Evolutionary conservation across 2,329 filamentous ascomycete species (phyloP), one percentile per base, ranked within the genome.

Genomic region (Colletotrichum eleusines): DNA sequence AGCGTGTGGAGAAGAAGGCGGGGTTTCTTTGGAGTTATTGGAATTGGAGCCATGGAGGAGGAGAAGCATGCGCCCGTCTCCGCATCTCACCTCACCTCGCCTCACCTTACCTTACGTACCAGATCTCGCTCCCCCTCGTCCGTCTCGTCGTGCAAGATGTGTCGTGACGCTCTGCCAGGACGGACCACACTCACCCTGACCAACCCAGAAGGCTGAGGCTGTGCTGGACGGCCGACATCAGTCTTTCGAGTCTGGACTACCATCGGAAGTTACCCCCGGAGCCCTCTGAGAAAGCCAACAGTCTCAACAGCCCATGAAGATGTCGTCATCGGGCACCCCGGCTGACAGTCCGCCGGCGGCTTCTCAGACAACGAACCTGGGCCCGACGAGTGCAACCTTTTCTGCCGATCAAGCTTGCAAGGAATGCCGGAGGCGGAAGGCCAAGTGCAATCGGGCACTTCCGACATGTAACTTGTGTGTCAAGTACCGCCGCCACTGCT

Each of bases 401-500:
- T 76, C 69, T 33, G 78, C 77, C 23, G 80, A 81, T 46, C 80
- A 81, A 73, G 78, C 80, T 9, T 81, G 80, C 76, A 81, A 81
- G 70, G 82, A 83, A 73, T 83, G 82, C 66, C 77, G 80, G 23
- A 76, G 81, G 35, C 73, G 81, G 44, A 83, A 83, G 74, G 79
- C 81, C 16, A 77, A 80, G 54, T 83, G 81, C 72, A 79, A 83
- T 66, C 76, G 77, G 48, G 76, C 75, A 5, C 76, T 82, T 38
- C 81, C 81, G 14, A 80, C 76, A 4, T 83, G 81, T 70, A 77
- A 78, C 48, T 74, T 81, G 20, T 86, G 84, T 73, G 74, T 79
- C 58, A 81, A 81, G 66, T 83, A 84, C 73, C 78, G 81, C 51
- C 77, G 84, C 18, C 81, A 84, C 70, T 86, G 84, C 70, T 76